Percentiles rank a stretch among this genome's conserved stretches.
Conservation (phyloP, 2,329 filamentous ascomycete species). For the Coleophoma cylindrospora region DNA sequence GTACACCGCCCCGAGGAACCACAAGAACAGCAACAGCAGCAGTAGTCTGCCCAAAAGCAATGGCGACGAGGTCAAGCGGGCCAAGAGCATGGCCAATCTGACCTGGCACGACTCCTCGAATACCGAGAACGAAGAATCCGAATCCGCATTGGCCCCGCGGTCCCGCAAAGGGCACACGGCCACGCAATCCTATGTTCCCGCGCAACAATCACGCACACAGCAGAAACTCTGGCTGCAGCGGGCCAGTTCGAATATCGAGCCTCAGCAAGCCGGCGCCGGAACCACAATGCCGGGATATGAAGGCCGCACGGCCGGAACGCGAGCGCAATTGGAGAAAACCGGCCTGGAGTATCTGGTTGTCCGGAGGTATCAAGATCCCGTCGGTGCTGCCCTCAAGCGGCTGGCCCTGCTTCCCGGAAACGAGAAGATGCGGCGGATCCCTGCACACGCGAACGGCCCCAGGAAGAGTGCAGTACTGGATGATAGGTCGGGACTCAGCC, state of each 20-base stretch:
- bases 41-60: constrained; percentile 4
- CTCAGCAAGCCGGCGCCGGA: constrained; percentile 46
- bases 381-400: constrained; percentile 56
- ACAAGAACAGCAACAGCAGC: constrained; percentile 9
- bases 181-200: constrained; percentile 18
- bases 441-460: constrained; percentile 28
- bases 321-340: constrained; percentile 62
- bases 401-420: constrained; percentile 46
- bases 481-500: constrained; percentile 30
- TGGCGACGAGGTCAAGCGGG: constrained; percentile 20
- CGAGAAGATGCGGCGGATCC: constrained; percentile 45
- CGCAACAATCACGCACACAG: constrained; percentile 60
- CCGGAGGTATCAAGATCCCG: constrained; percentile 65
- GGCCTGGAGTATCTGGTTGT: constrained; percentile 72
- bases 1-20: constrained; percentile 16
- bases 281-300: constrained; percentile 44
- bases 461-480: constrained; percentile 19
- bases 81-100: constrained; percentile 25
- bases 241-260: constrained; percentile 67
- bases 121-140: constrained; percentile 32
- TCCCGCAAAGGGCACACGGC: constrained; percentile 17
- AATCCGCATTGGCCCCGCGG: constrained; percentile 40
- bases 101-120: constrained; percentile 10
- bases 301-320: constrained; percentile 56
- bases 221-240: constrained; percentile 73